Conservation (phyloP, 2,329 filamentous ascomycete species). For the Clarireedia hainanense region DNA sequence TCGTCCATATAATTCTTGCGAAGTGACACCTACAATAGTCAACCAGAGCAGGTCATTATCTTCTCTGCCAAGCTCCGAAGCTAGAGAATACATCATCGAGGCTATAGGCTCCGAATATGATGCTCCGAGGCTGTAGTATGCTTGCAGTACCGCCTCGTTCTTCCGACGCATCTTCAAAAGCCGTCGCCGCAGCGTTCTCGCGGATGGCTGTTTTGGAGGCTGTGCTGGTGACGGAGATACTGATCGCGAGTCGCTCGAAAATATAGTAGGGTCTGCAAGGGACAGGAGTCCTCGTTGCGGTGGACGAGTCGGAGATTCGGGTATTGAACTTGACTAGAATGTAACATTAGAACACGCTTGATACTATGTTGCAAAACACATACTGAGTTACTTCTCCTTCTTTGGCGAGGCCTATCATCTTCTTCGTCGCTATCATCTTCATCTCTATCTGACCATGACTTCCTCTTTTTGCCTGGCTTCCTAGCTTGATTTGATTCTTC, state of each 20-base stretch:
- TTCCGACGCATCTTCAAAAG: slow-evolving; percentile 68
- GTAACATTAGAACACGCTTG: slow-evolving; percentile 15
- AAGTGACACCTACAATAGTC: slow-evolving; percentile 89
- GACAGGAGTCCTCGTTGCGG: slow-evolving; percentile 52
- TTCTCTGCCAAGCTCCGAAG: slow-evolving; percentile 89
- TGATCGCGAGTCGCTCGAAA: slow-evolving; percentile 33
- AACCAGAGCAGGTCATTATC: slow-evolving; percentile 96
- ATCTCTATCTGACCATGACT: slow-evolving; percentile 66
- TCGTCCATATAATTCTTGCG: slow-evolving; percentile 82
- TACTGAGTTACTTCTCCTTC: slow-evolving; percentile 84
- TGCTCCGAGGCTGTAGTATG: slow-evolving; percentile 80
- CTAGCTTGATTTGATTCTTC: slow-evolving; percentile 43
- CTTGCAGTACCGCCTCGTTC: slow-evolving; percentile 66
- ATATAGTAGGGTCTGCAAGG: slow-evolving; percentile 39
- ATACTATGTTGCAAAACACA: slow-evolving; percentile 24
- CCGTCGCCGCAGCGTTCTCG: slow-evolving; percentile 62
- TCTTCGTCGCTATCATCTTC: slow-evolving; percentile 60
- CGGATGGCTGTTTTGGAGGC: slow-evolving; percentile 55
- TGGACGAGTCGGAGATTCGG: slow-evolving; percentile 54
- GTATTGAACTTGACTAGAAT: slow-evolving; percentile 54
- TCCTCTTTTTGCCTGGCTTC: slow-evolving; percentile 60
- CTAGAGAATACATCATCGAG: slow-evolving; percentile 88
- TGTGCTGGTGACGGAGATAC: slow-evolving; percentile 48
- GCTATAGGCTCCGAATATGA: slow-evolving; percentile 94
- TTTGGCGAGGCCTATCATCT: slow-evolving; percentile 67